phyloP scores from a whole-genome alignment of 371 early-diverging fungal species.

The Zopfochytrium polystomum region DNA sequence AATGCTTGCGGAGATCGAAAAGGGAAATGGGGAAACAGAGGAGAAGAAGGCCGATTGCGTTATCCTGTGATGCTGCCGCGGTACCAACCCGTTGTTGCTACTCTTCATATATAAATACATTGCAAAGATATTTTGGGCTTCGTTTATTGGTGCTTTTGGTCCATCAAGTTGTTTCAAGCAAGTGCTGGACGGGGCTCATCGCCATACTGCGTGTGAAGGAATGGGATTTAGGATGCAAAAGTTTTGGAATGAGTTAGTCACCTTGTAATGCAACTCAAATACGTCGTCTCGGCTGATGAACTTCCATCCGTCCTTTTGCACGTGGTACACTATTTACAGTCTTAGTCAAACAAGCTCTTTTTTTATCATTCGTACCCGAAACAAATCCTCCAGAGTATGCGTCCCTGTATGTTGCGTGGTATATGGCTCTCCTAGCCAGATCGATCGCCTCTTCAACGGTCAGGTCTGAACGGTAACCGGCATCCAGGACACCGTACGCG shows the following conservation, averaged over 20 bases:
- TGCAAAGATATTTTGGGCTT: too few relatives aligned
- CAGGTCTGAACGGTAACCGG: slow-evolving; percentile 88
- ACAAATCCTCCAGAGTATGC: slow-evolving; percentile 97
- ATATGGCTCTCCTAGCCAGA: slow-evolving; percentile 94
- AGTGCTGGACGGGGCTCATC: too few relatives aligned
- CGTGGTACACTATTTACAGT: slow-evolving; percentile 96
- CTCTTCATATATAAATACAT: too few relatives aligned
- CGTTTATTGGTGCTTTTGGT: too few relatives aligned
- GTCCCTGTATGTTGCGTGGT: slow-evolving; percentile 98
- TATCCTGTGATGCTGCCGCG: too few relatives aligned
- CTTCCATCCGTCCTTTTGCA: slow-evolving; percentile 89
- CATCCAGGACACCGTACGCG: slow-evolving; percentile 88
- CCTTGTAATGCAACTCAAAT: slow-evolving; percentile 74
- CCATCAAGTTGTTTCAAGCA: too few relatives aligned
- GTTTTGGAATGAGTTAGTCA: too few relatives aligned
- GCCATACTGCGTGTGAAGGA: too few relatives aligned
- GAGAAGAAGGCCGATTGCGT: slow-evolving; percentile 17
- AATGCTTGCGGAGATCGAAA: slow-evolving; percentile 53
- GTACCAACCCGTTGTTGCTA: too few relatives aligned
- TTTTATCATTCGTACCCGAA: too few relatives aligned
- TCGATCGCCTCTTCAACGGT: slow-evolving; percentile 92
- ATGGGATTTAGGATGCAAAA: too few relatives aligned
- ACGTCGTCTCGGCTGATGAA: slow-evolving; percentile 85
- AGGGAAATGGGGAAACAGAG: slow-evolving; percentile 33
- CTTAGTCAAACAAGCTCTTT: too few relatives aligned